Base-by-base conservation (phyloP, 2,329 filamentous ascomycete species). In the Diaporthe longicolla region DNA sequence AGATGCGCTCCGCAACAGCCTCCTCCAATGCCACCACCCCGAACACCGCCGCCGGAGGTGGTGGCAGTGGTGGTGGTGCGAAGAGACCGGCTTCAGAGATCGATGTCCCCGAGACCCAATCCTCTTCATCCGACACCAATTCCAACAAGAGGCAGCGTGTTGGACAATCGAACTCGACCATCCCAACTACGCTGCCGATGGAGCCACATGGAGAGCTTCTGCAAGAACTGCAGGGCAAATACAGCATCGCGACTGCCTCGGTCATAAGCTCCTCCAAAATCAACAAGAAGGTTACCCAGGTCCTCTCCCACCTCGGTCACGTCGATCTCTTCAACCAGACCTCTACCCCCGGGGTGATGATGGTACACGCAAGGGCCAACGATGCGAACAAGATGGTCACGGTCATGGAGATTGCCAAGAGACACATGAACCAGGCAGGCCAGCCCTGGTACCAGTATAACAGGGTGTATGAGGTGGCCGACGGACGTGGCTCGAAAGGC, bases 381-480 rank as follows among this genome's bases (percentile, higher is more conserved):
- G 87, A 90, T 4, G 87, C 89, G 1, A 87, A 86, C 81, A 95
- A 95, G 81, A 85, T 94, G 78, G 89, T 94, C 77, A 92, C 89
- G 5, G 88, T 94, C 59, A 87, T 87, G 58, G 93, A 95, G 81
- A 91, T 93, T 50, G 87, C 87, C 72, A 92, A 93, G 81, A 84
- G 88, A 52, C 84, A 90, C 61, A 82, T 93, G 70, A 83, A 79
- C 43, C 84, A 86, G 68, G 81, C 84, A 54, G 85, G 84, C 4
- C 84, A 83, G 74, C 77, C 82, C 63, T 90, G 87, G 86, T 89
- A 83, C 74, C 89, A 90, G 80, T 91, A 90, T 80, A 91, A 91
- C 75, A 84, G 87, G 70, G 81, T 91, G 17, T 89, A 88, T 77
- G 86, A 89, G 75, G 82, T 87, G 24, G 83, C 83, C 35, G 77